Conservation (phyloP, 2,329 filamentous ascomycete species). For the Sclerotinia borealis region DNA sequence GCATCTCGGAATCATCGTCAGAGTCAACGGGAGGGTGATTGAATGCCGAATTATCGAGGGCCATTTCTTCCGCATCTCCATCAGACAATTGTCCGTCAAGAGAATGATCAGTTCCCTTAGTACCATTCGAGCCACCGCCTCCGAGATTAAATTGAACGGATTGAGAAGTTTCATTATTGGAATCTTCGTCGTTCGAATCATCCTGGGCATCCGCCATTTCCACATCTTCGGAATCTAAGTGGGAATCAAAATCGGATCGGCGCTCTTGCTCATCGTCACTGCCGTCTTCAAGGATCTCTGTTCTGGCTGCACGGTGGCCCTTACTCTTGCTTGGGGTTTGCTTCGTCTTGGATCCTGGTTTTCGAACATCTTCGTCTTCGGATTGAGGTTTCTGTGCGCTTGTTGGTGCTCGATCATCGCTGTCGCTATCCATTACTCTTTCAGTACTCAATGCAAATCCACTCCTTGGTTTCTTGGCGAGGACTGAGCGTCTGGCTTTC, state of each 20-base stretch:
- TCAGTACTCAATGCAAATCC: constrained; percentile 8
- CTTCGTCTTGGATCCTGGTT: not conserved
- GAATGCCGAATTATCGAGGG: not conserved
- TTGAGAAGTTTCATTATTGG: not conserved
- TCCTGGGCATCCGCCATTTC: not conserved
- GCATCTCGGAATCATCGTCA: not conserved
- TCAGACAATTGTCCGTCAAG: not conserved
- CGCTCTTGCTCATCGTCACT: not conserved
- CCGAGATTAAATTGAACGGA: not conserved
- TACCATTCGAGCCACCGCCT: not conserved
- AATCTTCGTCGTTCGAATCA: not conserved
- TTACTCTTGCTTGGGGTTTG: not conserved
- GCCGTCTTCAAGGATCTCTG: not conserved
- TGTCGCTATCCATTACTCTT: constrained; percentile 8
- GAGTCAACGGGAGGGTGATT: not conserved
- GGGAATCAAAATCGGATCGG: not conserved
- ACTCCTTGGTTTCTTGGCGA: not conserved
- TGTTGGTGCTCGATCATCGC: constrained; percentile 3
- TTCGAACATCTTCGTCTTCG: not conserved
- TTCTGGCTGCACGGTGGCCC: not conserved
- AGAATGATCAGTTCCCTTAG: too few relatives aligned
- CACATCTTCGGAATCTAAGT: not conserved
- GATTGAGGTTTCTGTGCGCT: constrained; percentile 6
- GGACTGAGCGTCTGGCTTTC: not conserved
- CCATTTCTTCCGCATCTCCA: not conserved